These are phyloP conservation scores for Xylaria sp. DNA, from an alignment of 2,329 filamentous ascomycete species.

Conservation along the genomic window DNA sequence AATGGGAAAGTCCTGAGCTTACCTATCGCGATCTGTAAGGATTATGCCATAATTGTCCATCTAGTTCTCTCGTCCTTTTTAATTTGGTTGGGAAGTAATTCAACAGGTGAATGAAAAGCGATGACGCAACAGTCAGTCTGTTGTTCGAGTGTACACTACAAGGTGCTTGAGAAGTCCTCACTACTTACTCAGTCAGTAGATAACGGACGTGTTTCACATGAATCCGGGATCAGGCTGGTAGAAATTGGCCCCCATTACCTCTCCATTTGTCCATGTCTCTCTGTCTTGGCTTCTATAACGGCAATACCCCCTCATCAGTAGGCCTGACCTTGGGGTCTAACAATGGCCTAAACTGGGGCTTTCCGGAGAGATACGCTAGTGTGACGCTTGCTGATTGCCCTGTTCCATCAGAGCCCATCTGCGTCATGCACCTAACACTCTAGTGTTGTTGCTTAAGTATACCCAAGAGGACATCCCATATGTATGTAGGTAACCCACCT, in stretches of 20 bases:
- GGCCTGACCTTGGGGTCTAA: slow-evolving; percentile 20
- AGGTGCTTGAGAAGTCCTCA: not conserved
- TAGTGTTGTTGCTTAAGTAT: not conserved
- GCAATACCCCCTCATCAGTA: slow-evolving; percentile 29
- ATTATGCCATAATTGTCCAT: slow-evolving; percentile 3
- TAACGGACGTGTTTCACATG: slow-evolving; percentile 32
- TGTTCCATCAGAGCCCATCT: slow-evolving; percentile 24
- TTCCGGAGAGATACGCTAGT: slow-evolving; percentile 27
- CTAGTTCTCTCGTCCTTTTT: not conserved
- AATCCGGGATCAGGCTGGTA: slow-evolving; percentile 22
- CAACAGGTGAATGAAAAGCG: not conserved
- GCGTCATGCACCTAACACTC: slow-evolving; percentile 25
- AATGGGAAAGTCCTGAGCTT: slow-evolving; percentile 6
- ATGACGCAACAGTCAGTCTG: not conserved
- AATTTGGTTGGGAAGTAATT: not conserved
- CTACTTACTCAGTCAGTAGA: not conserved
- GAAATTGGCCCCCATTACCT: slow-evolving; percentile 9
- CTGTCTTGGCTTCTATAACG: slow-evolving; percentile 10
- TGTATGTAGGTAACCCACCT: not conserved
- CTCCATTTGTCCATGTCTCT: slow-evolving; percentile 19
- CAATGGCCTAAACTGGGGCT: slow-evolving; percentile 20
- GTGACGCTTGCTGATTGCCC: slow-evolving; percentile 33
- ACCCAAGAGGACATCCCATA: not conserved
- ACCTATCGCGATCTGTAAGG: not conserved
- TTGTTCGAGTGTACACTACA: not conserved